These are phyloP conservation scores for Quercus gilva DNA, from an alignment of 306 rosid genomes.

Conservation along the genomic window DNA sequence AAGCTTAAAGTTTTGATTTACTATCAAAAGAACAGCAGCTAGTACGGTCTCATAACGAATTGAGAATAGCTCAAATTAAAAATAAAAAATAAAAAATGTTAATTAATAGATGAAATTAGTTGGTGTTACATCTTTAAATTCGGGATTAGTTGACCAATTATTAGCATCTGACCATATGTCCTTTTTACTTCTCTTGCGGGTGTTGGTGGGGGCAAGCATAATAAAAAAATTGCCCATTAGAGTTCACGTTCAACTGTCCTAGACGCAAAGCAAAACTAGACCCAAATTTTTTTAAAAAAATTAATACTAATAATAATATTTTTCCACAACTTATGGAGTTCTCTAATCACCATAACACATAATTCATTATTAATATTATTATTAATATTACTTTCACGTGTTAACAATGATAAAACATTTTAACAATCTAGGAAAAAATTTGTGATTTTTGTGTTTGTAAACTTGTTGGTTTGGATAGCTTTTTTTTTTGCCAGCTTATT, in stretches of 20 bases:
- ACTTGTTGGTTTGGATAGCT: too few relatives aligned
- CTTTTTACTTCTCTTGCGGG: neutral
- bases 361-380: too few relatives aligned
- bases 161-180: neutral
- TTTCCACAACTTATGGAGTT: too few relatives aligned
- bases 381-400: too few relatives aligned
- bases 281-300: too few relatives aligned
- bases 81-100: neutral
- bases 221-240: neutral
- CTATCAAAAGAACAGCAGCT: neutral
- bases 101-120: neutral
- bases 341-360: too few relatives aligned
- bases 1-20: neutral
- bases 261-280: neutral
- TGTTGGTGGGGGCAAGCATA: neutral
- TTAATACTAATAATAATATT: too few relatives aligned
- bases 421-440: too few relatives aligned
- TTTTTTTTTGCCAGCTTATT: too few relatives aligned
- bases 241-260: neutral
- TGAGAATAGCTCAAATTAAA: neutral
- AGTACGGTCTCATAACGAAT: neutral
- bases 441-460: too few relatives aligned
- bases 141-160: constrained; percentile 3
- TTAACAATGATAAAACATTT: too few relatives aligned
- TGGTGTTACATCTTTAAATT: neutral